Percentiles rank a stretch among this genome's conserved stretches.
Evolutionary conservation across 169 alveolate species (phyloP).

Genomic region (Plasmodium sp.): DNA sequence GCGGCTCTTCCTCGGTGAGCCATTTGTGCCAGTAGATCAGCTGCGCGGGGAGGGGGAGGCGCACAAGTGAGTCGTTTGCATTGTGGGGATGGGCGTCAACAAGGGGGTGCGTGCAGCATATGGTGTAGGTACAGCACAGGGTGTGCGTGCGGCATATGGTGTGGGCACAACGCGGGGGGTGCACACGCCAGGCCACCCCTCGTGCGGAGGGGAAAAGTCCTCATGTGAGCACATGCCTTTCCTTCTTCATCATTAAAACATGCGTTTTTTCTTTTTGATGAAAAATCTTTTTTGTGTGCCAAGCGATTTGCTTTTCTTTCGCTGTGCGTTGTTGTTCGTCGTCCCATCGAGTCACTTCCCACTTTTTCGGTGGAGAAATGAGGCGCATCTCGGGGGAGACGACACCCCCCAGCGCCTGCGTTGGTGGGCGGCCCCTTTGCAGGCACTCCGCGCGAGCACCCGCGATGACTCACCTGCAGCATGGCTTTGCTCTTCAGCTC

Average conservation of each 20-base stretch:
- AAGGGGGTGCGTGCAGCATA: background rate
- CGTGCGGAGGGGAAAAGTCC: background rate
- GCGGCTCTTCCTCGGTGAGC: slow-evolving; percentile 32
- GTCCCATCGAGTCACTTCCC: slow-evolving; percentile 1
- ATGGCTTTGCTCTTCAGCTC: slow-evolving; percentile 71
- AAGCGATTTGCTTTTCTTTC: background rate
- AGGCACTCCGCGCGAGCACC: background rate
- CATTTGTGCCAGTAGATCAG: slow-evolving; percentile 72
- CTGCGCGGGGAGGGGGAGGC: background rate
- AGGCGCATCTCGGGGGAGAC: background rate
- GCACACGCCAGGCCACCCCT: background rate
- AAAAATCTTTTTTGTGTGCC: slow-evolving; percentile 36
- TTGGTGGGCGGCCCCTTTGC: background rate
- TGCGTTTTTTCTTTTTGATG: slow-evolving; percentile 44
- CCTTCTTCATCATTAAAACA: slow-evolving; percentile 53
- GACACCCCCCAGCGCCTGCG: background rate
- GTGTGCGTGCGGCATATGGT: background rate
- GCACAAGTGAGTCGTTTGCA: background rate
- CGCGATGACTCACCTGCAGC: slow-evolving; percentile 54
- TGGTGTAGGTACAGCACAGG: background rate
- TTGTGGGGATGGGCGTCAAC: background rate
- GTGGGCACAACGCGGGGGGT: background rate
- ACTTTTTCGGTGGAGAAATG: background rate
- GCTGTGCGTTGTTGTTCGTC: background rate
- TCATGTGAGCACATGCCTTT: slow-evolving; percentile 76